Conservation (phyloP, 257 asterid genomes). For the Echium plantagineum region DNA sequence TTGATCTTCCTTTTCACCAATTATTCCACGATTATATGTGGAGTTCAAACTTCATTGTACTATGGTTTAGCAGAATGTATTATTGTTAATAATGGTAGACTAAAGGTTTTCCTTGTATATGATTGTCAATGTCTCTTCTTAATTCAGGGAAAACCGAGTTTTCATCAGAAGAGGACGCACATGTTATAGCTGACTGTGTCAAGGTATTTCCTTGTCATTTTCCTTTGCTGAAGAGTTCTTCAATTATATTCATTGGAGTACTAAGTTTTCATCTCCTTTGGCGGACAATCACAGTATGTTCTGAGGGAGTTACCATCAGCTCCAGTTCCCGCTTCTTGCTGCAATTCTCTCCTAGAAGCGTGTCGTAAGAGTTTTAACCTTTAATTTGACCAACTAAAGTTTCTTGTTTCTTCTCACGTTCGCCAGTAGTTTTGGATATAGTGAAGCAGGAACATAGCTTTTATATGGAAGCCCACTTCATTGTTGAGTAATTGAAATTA, state of each 20-base stretch:
- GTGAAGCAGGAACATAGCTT: neutral
- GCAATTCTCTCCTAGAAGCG: constrained; percentile 96
- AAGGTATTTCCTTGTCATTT: constrained; percentile 47
- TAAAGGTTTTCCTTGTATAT: neutral
- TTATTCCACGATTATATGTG: neutral
- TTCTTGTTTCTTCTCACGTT: neutral
- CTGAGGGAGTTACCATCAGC: constrained; percentile 96
- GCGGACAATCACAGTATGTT: constrained; percentile 48
- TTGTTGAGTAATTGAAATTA: no score
- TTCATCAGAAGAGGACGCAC: constrained; percentile 79
- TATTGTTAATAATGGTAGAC: neutral
- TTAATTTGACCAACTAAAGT: neutral
- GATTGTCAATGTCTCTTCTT: neutral
- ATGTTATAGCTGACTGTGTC: constrained; percentile 90
- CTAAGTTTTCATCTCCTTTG: constrained; percentile 1
- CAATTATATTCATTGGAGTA: neutral
- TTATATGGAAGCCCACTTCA: neutral
- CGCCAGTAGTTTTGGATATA: neutral
- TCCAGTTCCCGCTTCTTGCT: constrained; percentile 99
- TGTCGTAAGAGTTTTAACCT: constrained; percentile 41
- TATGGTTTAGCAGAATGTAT: neutral
- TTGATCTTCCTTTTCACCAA: neutral
- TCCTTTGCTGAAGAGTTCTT: neutral
- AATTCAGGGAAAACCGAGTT: constrained; percentile 73
- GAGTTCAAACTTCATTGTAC: neutral